Evolutionary conservation across 495 filamentous ascomycete genomes (phyloP).

Genomic region (Tirmania nivea): DNA sequence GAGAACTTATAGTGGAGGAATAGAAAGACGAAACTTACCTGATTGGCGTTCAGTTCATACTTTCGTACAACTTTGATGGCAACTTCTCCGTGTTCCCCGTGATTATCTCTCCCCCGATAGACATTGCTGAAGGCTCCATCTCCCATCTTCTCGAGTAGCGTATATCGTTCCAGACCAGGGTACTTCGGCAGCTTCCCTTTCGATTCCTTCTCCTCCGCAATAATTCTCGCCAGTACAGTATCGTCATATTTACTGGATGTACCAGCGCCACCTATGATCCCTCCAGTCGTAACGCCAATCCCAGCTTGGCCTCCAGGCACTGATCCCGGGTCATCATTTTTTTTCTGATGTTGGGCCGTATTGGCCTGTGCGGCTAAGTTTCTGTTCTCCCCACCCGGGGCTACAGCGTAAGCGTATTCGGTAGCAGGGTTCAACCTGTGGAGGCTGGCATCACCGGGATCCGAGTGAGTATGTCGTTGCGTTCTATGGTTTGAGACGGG

Average conservation of each 20-base stretch:
- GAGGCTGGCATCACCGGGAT: slow-evolving; percentile 24
- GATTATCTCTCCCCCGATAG: slow-evolving; percentile 57
- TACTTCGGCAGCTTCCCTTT: slow-evolving; percentile 75
- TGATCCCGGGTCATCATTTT: slow-evolving; percentile 22
- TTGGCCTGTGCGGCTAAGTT: slow-evolving; percentile 45
- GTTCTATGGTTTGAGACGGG: slow-evolving; percentile 27
- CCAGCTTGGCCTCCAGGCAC: slow-evolving; percentile 9
- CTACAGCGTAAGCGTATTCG: slow-evolving; percentile 34
- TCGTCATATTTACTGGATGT: slow-evolving; percentile 35
- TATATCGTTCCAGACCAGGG: slow-evolving; percentile 78
- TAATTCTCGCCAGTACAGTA: slow-evolving; percentile 53
- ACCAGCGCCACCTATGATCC: slow-evolving; percentile 8
- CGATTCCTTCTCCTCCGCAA: slow-evolving; percentile 72
- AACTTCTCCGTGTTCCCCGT: slow-evolving; percentile 50
- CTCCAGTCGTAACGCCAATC: slow-evolving; percentile 5
- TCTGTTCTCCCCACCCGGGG: slow-evolving; percentile 30
- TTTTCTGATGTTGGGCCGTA: slow-evolving; percentile 26
- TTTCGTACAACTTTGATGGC: slow-evolving; percentile 98
- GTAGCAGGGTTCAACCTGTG: slow-evolving; percentile 13
- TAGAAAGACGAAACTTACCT: slow-evolving; percentile 45
- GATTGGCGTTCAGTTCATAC: slow-evolving; percentile 92
- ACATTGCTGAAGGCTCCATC: slow-evolving; percentile 98
- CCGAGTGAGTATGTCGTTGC: slow-evolving; percentile 35
- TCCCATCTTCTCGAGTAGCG: slow-evolving; percentile 90
- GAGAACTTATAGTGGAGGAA: slow-evolving; percentile 14